phyloP scores from a whole-genome alignment of 2,329 filamentous ascomycete species.

The Neoascochyta sp. region DNA sequence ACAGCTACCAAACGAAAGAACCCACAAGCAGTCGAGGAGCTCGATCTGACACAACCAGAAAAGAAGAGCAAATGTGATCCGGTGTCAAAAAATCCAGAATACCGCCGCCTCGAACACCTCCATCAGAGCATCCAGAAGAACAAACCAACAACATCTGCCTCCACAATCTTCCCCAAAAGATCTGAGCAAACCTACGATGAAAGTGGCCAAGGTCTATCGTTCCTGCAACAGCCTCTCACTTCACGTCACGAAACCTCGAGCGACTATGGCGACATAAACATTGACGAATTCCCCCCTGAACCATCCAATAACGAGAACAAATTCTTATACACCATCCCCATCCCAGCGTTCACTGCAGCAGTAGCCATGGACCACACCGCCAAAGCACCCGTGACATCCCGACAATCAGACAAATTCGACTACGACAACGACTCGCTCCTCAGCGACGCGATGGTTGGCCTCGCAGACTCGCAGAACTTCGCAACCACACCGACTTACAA shows the following conservation, averaged over 20 bases:
- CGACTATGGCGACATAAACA: slow-evolving; percentile 27
- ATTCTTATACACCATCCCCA: no score
- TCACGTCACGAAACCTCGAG: slow-evolving; percentile 13
- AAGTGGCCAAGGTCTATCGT: slow-evolving; percentile 22
- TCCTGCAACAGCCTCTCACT: slow-evolving; percentile 7
- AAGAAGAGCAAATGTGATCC: slow-evolving; percentile 24
- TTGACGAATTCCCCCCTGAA: slow-evolving; percentile 11
- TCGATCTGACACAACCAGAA: slow-evolving; percentile 33
- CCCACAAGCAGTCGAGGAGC: slow-evolving; percentile 21
- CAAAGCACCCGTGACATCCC: slow-evolving; percentile 1
- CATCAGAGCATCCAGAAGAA: slow-evolving; percentile 23
- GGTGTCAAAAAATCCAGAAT: slow-evolving; percentile 15
- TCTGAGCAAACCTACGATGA: slow-evolving; percentile 25
- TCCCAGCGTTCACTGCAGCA: no score
- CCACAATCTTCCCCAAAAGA: slow-evolving; percentile 26
- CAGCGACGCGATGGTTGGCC: slow-evolving; percentile 30
- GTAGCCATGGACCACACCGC: background rate
- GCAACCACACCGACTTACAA: no score
- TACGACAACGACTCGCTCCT: slow-evolving; percentile 33
- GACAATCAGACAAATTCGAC: slow-evolving; percentile 20
- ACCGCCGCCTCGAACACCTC: slow-evolving; percentile 21
- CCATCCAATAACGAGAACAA: no score
- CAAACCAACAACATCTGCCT: slow-evolving; percentile 15
- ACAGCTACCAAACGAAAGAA: slow-evolving; percentile 23
- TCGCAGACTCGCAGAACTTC: slow-evolving; percentile 30